Conservation (phyloP, 495 filamentous ascomycete genomes). For the Penicillium diatomitis region DNA sequence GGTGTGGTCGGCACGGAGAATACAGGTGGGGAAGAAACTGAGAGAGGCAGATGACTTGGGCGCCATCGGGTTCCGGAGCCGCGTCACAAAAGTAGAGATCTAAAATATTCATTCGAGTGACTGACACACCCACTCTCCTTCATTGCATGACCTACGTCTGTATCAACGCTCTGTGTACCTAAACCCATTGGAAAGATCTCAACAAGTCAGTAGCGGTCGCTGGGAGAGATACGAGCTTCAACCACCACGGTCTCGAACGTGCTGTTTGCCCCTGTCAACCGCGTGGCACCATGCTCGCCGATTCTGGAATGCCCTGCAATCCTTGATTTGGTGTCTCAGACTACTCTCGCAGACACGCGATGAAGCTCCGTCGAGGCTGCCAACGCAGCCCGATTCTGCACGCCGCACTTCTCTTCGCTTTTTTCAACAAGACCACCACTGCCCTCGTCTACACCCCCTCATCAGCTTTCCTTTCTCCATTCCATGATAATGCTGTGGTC, state of each 20-base stretch:
- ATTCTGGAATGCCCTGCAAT: constrained; percentile 21
- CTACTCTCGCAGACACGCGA: constrained; percentile 8
- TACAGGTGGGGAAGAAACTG: background rate
- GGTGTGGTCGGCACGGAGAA: background rate
- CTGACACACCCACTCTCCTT: background rate
- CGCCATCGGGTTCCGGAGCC: too few species aligned
- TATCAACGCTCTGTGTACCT: background rate
- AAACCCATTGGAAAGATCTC: background rate
- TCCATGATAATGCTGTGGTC: constrained; percentile 35
- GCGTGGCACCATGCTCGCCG: constrained; percentile 22
- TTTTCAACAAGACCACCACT: constrained; percentile 16
- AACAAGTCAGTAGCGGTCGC: too few species aligned
- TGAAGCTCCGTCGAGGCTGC: constrained; percentile 14
- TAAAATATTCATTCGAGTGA: too few species aligned
- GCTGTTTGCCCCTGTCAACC: constrained; percentile 6
- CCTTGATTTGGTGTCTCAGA: constrained; percentile 20
- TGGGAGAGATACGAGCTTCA: too few species aligned
- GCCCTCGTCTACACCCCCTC: constrained; percentile 70
- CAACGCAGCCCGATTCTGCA: constrained; percentile 9
- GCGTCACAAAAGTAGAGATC: too few species aligned
- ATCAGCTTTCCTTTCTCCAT: constrained; percentile 47
- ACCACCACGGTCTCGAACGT: too few species aligned
- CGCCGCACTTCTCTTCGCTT: constrained; percentile 9
- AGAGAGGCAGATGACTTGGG: background rate
- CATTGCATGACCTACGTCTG: background rate